Evolutionary conservation across 352 stramenopile species (phyloP), one percentile per base, ranked within the genome.

Genomic region (Phytopythium boreale): DNA sequence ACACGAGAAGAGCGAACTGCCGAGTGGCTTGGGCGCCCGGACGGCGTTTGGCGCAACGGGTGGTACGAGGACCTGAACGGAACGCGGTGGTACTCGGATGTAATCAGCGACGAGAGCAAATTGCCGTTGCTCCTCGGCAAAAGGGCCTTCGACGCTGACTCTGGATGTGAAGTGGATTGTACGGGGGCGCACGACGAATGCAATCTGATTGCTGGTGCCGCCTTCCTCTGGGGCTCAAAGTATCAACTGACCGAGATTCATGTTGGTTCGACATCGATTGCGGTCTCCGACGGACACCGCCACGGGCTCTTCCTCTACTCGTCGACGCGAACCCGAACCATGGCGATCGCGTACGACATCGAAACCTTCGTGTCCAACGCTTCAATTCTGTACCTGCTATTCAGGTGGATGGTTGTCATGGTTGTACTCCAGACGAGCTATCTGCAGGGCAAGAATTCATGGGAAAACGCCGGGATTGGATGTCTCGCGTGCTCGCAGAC

Each of bases 31-130:
- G 46, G 41, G 0, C 57, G 47, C 26, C 57, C 58, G 20, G 57
- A 52, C 14, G 69, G 65, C 4, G 7, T 27, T 26, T 72, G 57
- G 69, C 61, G 66, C 20, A 67, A 75, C 27, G 65, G 69, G 8
- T 75, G 69, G 69, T 75, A 75, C 24, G 65, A 75, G 62, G 62
- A 71, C n/a, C 24, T 10, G 1, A 24, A 64, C 27, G 65, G 69
- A 1, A 55, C 62, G 27, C 65, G 61, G 2, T 75, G 64, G 68
- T 71, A 75, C 22, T 68, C 56, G 19, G 64, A 71, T 17, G 19
- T 72, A 2, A 50, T 55, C n/a, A 72, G 60, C 20, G 49, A 56
- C 24, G 7, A 37, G 20, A 2, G 7, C 5, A 22, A 56, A 4
- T 4, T 22, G 24, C 49, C 49, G 15, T 10, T 37, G 22, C 15